Evolutionary conservation across 495 filamentous ascomycete genomes (phyloP), one percentile per base, ranked within the genome.

Genomic region (Daldinia grandis): DNA sequence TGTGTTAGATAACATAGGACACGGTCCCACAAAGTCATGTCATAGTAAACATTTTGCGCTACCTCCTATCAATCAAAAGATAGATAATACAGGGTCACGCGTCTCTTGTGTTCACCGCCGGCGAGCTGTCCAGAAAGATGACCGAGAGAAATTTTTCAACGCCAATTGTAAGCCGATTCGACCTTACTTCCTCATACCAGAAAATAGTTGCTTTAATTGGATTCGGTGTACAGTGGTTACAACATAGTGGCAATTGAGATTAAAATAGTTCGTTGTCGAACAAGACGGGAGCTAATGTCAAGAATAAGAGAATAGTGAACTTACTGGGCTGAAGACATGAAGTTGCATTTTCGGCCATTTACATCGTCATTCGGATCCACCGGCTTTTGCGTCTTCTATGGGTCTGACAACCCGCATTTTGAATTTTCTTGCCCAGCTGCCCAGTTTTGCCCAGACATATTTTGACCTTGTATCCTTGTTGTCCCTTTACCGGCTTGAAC

Each of bases 11-110:
- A 21, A 24, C 8, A 47, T 47, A 21, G 19, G n/a, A 6, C 9
- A 47, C 19, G 19, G 42, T 47, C 19, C 19, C 42, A 47, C 42
- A 47, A 3, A 9, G 42, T 47, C 19, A 47, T 24, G 19, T 47
- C 9, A 19, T 50, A 21, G 42, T 56, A 21, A 27, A 56, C 28
- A 55, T 27, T 24, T 17, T 61, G 56, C 17, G 21, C 37, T 37
- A 60, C 67, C 38, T 68, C 67, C 38, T 68, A 54, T 62, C 60
- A 42, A 24, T 51, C 6, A 58, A 57, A 37, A 17, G 42, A 9
- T 19, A 47, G 42, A 21, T 21, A 24, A 47, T 21, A 47, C 42
- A 0, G 17, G 42, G 42, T 47, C 42, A 47, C 42, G 42, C 19
- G 42, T 47, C 19, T 47, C 17, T 47, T 47, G 8, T 21, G 17